Conservation (phyloP, 1,284 basidiomycete genomes). For the Sparassis latifolia region DNA sequence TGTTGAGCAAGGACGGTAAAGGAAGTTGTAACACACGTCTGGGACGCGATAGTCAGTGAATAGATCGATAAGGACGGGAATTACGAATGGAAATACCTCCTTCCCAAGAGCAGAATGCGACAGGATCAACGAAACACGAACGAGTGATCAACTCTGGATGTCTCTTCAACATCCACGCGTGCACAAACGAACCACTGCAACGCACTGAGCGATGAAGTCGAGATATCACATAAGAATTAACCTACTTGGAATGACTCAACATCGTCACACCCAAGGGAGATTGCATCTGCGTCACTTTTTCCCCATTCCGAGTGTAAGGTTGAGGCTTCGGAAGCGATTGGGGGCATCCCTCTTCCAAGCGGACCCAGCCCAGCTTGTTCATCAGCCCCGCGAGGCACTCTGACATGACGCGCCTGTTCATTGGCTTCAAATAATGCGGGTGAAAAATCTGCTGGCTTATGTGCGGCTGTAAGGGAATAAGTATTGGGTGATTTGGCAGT, state of each 20-base stretch:
- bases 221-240: neutral
- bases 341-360: constrained; percentile 17
- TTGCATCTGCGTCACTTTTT: neutral
- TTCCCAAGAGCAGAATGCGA: constrained; percentile 87
- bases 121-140: constrained; percentile 86
- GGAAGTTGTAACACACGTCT: constrained; percentile 87
- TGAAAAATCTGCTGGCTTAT: constrained; percentile 84
- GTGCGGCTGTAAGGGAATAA: constrained; percentile 79
- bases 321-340: neutral
- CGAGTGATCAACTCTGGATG: constrained; percentile 62
- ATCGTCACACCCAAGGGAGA: constrained; percentile 55
- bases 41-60: neutral
- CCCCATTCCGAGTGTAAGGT: neutral
- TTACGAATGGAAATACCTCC: constrained; percentile 45
- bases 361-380: constrained; percentile 59
- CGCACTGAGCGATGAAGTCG: constrained; percentile 5
- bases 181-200: constrained; percentile 62
- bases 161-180: constrained; percentile 82
- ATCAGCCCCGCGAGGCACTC: constrained; percentile 55
- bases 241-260: constrained; percentile 85
- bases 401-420: constrained; percentile 55
- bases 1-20: constrained; percentile 61
- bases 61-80: neutral
- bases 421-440: constrained; percentile 63
- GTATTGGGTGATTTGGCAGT: constrained; percentile 65